Conservation (phyloP, 306 rosid genomes). For the Lathyrus tuberosus region DNA sequence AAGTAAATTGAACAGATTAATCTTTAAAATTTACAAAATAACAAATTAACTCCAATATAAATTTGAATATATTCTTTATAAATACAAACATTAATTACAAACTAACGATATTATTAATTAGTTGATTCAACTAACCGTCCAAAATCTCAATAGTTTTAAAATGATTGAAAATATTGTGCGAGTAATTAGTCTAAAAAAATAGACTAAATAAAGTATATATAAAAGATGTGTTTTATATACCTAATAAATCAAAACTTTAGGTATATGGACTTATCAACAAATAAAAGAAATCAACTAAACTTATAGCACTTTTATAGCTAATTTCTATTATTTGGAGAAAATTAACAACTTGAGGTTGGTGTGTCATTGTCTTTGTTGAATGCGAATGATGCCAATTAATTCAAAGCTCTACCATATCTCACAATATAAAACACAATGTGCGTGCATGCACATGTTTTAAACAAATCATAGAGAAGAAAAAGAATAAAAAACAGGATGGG, state of each 20-base stretch:
- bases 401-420: constrained; percentile 28
- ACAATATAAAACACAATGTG: constrained; percentile 5
- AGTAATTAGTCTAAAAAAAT: no score
- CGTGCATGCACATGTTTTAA: constrained; percentile 39
- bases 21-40: no score
- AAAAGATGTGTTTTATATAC: no score
- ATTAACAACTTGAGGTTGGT: neutral
- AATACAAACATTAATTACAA: neutral
- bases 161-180: neutral
- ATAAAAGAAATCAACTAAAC: neutral
- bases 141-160: neutral
- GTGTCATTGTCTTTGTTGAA: constrained; percentile 25
- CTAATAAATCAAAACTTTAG: no score
- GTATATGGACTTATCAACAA: no score
- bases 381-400: constrained; percentile 26
- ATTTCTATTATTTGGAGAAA: neutral
- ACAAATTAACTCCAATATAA: no score
- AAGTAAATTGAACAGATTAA: no score
- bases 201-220: no score
- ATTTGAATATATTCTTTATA: no score
- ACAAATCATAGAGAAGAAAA: constrained; percentile 30
- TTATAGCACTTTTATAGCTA: neutral
- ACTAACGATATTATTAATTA: neutral
- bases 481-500: constrained; percentile 10
- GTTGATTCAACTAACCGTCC: neutral